Evolutionary conservation across 768 basidiomycete genomes (phyloP), one percentile per base, ranked within the genome.

Genomic region (Tulasnella sp.): DNA sequence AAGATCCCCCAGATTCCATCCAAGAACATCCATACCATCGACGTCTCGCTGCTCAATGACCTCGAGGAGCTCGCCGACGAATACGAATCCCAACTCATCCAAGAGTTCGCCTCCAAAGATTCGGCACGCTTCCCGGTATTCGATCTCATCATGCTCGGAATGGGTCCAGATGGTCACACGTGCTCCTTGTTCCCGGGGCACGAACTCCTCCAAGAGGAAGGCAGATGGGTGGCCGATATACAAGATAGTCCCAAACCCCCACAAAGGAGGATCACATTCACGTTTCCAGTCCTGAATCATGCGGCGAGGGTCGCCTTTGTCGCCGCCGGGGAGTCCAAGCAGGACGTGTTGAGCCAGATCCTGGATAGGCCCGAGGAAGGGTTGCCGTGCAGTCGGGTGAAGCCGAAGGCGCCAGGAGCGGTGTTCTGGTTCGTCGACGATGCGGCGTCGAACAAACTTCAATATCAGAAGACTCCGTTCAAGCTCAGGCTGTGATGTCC

Each of bases 121-220:
- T 78, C 92, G 3, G 94, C 94, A 17, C 84, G 93, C 61, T 98
- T 97, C 79, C 96, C 96, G 63, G 77, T 96, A 53, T 98, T 99
- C 71, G 96, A 99, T 70, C 82, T 99, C 69, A 87, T 98, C 73
- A 81, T 99, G 45, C 84, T 99, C 53, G 96, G 96, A 50, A 84
- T 93, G 80, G 96, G 96, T 29, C 89, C 88, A 4, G 96, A 97
- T 69, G 94, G 94, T n/a, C 96, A 99, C 76, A 98, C 94, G 43
- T 92, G 87, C 62, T 92, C 89, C 5, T 83, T 99, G 65, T 99
- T 99, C 81, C 96, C 96, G 8, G 87, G 79, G n/a, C 94, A 98
- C 68, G 73, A 71, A 38, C 78, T 97, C 41, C 79, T 99, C 50
- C 62, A 73, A n/a, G 94, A 96, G 73, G 80, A 77, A 51, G 90